phyloP scores from a whole-genome alignment of 495 filamentous ascomycete species.

The Podospora appendiculata region DNA sequence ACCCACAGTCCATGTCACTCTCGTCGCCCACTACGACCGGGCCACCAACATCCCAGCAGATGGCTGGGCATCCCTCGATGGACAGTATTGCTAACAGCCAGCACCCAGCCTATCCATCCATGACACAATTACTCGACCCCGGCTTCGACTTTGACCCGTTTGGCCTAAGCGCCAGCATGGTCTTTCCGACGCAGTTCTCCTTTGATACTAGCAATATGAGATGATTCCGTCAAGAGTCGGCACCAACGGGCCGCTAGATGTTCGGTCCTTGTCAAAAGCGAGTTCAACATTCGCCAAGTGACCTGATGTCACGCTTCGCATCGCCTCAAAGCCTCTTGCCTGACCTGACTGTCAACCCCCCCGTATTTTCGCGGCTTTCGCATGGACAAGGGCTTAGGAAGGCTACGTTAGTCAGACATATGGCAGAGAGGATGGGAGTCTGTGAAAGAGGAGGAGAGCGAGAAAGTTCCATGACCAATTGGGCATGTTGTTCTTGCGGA shows the following conservation, averaged over 20 bases:
- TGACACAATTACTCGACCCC: constrained; percentile 69
- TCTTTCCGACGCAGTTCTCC: constrained; percentile 83
- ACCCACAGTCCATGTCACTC: constrained; percentile 34
- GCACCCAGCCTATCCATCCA: constrained; percentile 41
- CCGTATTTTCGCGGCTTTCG: not conserved
- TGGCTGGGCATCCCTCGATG: constrained; percentile 26
- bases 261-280: too few species aligned
- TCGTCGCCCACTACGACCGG: constrained; percentile 31
- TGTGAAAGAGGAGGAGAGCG: not conserved
- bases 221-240: constrained; percentile 6
- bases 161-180: constrained; percentile 85
- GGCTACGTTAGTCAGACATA: not conserved
- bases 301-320: too few species aligned
- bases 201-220: constrained; percentile 62
- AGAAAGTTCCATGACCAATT: not conserved
- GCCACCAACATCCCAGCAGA: constrained; percentile 17
- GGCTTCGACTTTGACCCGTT: constrained; percentile 87
- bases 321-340: too few species aligned
- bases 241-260: too few species aligned
- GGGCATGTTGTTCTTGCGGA: not conserved
- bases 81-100: constrained; percentile 25
- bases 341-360: not conserved
- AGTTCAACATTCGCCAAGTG: too few species aligned
- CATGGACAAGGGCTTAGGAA: not conserved
- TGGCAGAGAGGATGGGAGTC: not conserved